A percentile compares a stretch with the other conserved stretches of the same genome.
Evolutionary conservation across 2,329 filamentous ascomycete species (phyloP).

Genomic region (Verticillium alfalfae): DNA sequence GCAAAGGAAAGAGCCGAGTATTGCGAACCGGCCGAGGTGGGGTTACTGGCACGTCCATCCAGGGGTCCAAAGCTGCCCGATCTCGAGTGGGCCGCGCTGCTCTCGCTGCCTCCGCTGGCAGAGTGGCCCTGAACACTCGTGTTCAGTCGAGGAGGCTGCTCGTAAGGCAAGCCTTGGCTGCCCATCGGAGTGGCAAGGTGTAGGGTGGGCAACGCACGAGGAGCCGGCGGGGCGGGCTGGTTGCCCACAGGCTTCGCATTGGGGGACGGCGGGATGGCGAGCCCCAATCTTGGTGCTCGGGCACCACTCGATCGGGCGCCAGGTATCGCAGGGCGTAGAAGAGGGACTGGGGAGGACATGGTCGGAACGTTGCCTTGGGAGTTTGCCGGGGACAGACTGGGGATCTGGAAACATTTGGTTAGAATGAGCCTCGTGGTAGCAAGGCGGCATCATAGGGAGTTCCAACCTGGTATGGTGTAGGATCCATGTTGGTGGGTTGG

Average conservation of each 20-base stretch:
- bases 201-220: constrained; percentile 64
- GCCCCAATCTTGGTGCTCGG: constrained; percentile 71
- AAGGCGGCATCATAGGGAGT: not conserved
- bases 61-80: constrained; percentile 77
- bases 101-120: constrained; percentile 73
- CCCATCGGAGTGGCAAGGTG: constrained; percentile 87
- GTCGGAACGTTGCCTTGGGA: constrained; percentile 32
- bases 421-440: not conserved
- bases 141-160: constrained; percentile 45
- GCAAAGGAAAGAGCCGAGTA: constrained; percentile 81
- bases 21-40: constrained; percentile 81
- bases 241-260: constrained; percentile 70
- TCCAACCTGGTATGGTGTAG: constrained; percentile 9
- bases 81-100: constrained; percentile 71
- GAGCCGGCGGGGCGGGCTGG: constrained; percentile 30
- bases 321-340: constrained; percentile 78
- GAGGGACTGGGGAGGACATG: constrained; percentile 73
- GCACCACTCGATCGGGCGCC: constrained; percentile 51
- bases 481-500: constrained; percentile 9
- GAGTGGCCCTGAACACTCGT: constrained; percentile 55
- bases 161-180: constrained; percentile 66
- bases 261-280: constrained; percentile 85
- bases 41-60: constrained; percentile 72
- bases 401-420: constrained; percentile 4
- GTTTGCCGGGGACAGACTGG: constrained; percentile 23